These are phyloP conservation scores for Mesembryanthemum crystallinum DNA, from an alignment of 148 eudicot species.

Conservation along the genomic window DNA sequence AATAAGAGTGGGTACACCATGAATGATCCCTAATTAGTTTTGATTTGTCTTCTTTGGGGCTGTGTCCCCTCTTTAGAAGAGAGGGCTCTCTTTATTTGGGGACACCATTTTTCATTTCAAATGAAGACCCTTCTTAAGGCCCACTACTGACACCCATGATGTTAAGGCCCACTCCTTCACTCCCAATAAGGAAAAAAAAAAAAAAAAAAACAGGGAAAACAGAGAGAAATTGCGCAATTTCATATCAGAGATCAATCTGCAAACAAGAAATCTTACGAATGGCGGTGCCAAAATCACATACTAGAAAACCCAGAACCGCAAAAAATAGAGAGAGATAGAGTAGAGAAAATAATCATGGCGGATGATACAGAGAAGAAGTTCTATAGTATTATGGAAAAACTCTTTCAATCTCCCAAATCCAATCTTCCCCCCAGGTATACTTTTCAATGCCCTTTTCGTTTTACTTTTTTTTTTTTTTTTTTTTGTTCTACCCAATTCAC, in stretches of 20 bases:
- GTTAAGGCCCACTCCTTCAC: too few relatives aligned
- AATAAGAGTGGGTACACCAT: too few relatives aligned
- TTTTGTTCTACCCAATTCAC: not conserved
- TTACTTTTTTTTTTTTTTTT: not conserved
- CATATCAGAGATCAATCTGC: not conserved
- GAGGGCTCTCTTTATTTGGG: too few relatives aligned
- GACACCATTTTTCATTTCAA: too few relatives aligned
- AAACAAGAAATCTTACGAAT: not conserved
- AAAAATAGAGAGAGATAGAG: not conserved
- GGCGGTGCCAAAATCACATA: not conserved
- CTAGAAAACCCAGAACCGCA: not conserved
- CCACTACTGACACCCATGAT: too few relatives aligned
- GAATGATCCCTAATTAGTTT: too few relatives aligned
- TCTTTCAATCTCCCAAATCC: constrained; percentile 56
- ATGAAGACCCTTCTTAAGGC: too few relatives aligned
- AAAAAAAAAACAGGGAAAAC: not conserved
- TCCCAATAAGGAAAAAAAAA: too few relatives aligned
- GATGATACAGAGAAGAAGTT: constrained; percentile 79
- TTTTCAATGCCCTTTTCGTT: not conserved
- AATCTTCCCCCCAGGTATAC: constrained; percentile 28
- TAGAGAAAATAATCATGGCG: constrained; percentile 34
- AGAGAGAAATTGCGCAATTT: not conserved
- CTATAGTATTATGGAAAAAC: constrained; percentile 67
- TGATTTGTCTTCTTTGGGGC: too few relatives aligned
- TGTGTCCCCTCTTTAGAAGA: too few relatives aligned